Base-by-base conservation (phyloP, 208 protist species). In the Wallacemonas rigidus region DNA sequence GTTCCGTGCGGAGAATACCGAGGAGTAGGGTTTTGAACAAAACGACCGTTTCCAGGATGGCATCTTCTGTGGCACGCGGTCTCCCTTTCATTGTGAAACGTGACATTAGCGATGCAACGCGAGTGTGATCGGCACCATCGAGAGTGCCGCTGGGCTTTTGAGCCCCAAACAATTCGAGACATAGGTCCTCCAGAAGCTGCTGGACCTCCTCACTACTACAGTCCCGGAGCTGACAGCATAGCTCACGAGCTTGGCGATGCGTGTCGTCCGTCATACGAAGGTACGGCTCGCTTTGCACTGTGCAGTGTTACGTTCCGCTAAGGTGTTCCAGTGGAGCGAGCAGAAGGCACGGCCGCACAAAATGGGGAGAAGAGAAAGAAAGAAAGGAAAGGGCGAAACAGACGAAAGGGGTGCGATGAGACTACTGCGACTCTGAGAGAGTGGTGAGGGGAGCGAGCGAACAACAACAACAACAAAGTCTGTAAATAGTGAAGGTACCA, bases 11-110 rank as follows among this genome's bases (percentile, higher is more conserved):
- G 2, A 60, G 56, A 6, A 70, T 68, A 36, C 63, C 58, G 1
- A 74, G 17, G 1, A 86, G 69, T 40, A 81, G 17, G 14, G 77
- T 69, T 12, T 71, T 61, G 35, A 86, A 51, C 3, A 61, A 54
- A n/a, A 41, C 11, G 4, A 86, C 56, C 4, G 73, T 72, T 14
- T 86, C 77, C 26, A 81, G 48, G 15, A 62, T 56, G 11, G 61
- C 68, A 50, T 72, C 38, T 35, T 45, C 60, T n/a, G 40, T 44
- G 43, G n/a, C 4, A 12, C 39, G 60, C 43, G 43, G 40, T 65
- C 14, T 45, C 4, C 60, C 40, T 15, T 65, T 65, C 6, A 51
- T 4, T 4, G 26, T 38, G 41, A 26, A 51, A 12, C 26, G 40
- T n/a, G 9, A 36, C 15, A 17, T 0, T 1, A 65, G 3, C 8